A percentile compares a stretch with the other conserved stretches of the same genome.
Evolutionary conservation across 805 yeast genomes (phyloP).

Genomic region (Blastobotrys mokoenaii): DNA sequence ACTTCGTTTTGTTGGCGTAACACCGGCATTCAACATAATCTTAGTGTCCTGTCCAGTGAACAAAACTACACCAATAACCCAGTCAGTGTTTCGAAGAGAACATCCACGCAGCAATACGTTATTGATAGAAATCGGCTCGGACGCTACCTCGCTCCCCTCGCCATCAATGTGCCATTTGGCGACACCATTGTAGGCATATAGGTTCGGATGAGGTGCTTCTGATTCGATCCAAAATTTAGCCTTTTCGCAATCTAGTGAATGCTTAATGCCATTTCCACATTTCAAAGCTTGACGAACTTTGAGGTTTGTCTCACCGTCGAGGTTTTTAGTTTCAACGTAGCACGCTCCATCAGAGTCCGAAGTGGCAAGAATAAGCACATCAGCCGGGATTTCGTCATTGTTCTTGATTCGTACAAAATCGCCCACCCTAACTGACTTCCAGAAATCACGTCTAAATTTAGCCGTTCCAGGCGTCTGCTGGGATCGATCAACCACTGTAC

Average conservation of each 20-base stretch:
- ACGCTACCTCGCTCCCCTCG: conserved; percentile 14
- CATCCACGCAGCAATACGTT: conserved; percentile 69
- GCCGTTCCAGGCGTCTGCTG: conserved; percentile 27
- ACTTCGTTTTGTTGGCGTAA: conserved; percentile 68
- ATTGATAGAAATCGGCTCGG: conserved; percentile 55
- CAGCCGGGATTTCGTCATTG: conserved; percentile 77
- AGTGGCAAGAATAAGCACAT: conserved; percentile 57
- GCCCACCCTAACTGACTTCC: conserved; percentile 76
- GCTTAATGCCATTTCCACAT: conserved; percentile 51
- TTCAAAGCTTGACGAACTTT: conserved; percentile 51
- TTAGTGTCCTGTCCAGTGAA: conserved; percentile 74
- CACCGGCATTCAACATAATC: conserved; percentile 72
- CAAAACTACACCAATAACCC: conserved; percentile 65
- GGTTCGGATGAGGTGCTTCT: conserved; percentile 57
- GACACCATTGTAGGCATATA: conserved; percentile 62
- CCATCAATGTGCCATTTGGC: conserved; percentile 38
- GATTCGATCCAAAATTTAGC: conserved; percentile 55
- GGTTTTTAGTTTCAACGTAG: conserved; percentile 62
- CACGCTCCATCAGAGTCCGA: conserved; percentile 66
- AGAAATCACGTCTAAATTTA: conserved; percentile 45
- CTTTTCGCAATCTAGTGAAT: conserved; percentile 50
- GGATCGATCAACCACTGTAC: conserved; percentile 21
- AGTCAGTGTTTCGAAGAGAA: conserved; percentile 63
- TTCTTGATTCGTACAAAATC: conserved; percentile 61
- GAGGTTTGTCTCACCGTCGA: conserved; percentile 73